Conservation (phyloP, 1,284 basidiomycete genomes). For the Violaceomyces palustris region DNA sequence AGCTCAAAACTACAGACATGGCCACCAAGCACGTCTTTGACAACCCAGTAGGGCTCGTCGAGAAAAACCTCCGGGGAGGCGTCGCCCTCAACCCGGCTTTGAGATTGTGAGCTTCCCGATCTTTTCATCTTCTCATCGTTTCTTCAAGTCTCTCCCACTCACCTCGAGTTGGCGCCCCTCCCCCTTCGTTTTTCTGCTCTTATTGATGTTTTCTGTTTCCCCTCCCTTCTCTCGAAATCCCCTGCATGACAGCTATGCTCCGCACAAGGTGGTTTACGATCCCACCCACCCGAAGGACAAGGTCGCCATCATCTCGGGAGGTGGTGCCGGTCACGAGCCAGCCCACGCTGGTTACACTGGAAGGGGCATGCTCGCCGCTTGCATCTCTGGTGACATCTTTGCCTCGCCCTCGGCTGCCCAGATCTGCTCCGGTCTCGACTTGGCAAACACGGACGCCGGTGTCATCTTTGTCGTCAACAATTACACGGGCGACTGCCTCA, state of each 20-base stretch:
- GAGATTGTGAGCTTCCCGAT: constrained; percentile 34
- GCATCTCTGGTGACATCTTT: constrained; percentile 58
- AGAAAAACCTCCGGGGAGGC: constrained; percentile 45
- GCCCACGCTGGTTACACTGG: constrained; percentile 54
- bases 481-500: constrained; percentile 56
- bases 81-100: constrained; percentile 48
- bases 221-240: too few species aligned
- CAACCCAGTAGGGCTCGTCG: constrained; percentile 45
- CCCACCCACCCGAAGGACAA: constrained; percentile 51
- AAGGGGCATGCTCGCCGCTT: constrained; percentile 54
- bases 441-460: constrained; percentile 55
- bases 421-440: constrained; percentile 55
- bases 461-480: constrained; percentile 54
- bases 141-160: too few species aligned
- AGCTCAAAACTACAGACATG: too few species aligned
- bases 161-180: too few species aligned
- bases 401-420: constrained; percentile 57
- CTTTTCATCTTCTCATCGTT: background rate
- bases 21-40: constrained; percentile 51
- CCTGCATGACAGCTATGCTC: constrained; percentile 31
- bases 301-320: constrained; percentile 56
- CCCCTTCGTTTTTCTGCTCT: too few species aligned
- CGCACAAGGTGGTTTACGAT: constrained; percentile 51
- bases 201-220: constrained; percentile 4
- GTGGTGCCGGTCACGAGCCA: constrained; percentile 57